Evolutionary conservation across 225 moss, liverwort and hornwort genomes (phyloP).

Genomic region (Asterella californica): DNA sequence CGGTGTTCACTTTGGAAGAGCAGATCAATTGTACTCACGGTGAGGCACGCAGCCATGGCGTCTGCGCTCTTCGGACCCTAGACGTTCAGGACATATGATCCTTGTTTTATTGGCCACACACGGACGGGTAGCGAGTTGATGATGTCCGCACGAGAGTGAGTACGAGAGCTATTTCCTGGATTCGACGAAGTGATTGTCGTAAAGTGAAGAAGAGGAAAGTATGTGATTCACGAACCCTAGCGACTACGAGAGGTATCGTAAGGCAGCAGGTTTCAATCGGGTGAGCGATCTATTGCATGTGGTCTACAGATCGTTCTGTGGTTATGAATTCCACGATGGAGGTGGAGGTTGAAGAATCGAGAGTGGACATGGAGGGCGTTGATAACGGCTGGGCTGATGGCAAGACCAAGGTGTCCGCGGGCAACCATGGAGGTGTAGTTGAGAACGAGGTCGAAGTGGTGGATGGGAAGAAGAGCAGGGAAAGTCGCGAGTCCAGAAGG

Average conservation of each 20-base stretch:
- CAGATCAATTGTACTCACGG: not conserved
- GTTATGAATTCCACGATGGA: slow-evolving; percentile 8
- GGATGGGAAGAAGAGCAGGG: slow-evolving; percentile 12
- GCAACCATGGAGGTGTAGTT: slow-evolving; percentile 10
- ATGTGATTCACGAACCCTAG: slow-evolving; percentile 7
- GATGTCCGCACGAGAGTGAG: not conserved
- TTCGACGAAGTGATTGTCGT: not conserved
- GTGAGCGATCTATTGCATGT: not conserved
- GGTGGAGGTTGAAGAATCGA: slow-evolving; percentile 17
- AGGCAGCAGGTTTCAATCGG: not conserved
- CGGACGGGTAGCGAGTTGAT: no score
- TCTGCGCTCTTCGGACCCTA: not conserved
- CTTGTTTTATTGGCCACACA: not conserved
- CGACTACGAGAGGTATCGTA: not conserved
- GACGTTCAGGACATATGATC: not conserved
- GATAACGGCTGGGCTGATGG: slow-evolving; percentile 24
- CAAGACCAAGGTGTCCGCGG: slow-evolving; percentile 27
- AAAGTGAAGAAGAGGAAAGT: not conserved
- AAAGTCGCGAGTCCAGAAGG: slow-evolving; percentile 11
- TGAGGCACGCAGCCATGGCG: not conserved
- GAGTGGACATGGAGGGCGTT: slow-evolving; percentile 2
- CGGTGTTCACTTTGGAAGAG: not conserved
- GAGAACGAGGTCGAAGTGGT: not conserved
- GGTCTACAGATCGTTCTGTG: not conserved
- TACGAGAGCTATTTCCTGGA: not conserved